Evolutionary conservation across 2,329 filamentous ascomycete genomes (phyloP), one percentile per base, ranked within the genome.

Genomic region (Penicillium sp.): DNA sequence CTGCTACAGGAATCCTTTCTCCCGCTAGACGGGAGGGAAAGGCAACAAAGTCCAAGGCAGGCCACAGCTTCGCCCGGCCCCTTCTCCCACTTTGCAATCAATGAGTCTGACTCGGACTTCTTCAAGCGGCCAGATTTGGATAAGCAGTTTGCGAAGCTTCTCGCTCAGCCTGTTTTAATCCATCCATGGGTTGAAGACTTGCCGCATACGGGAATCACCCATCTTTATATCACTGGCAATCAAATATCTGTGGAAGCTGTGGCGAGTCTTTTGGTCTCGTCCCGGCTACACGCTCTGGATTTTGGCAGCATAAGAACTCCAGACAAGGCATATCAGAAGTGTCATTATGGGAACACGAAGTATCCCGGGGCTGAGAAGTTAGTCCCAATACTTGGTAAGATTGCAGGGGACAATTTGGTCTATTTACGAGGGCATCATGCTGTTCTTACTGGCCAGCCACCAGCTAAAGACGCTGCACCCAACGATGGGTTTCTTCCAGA

Each of bases 201-300:
- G 1, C 76, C 80, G 23, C 76, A 81, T 63, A 72, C 75, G 10
- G 84, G 84, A 2, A 78, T 86, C 38, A 86, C 84, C 0, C 84
- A 87, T 70, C 71, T 87, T 2, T 85, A 84, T 63, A 77, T 87
- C 15, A 77, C 83, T 4, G 78, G 78, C 8, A 87, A 87, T 55
- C 64, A 72, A 3, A 67, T 87, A 5, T 84, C 82, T 1, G 78
- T 83, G 0, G 82, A 85, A 66, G 83, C 82, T 0, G 71, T 83
- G 6, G 81, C 79, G 4, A 79, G 78, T 16, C 72, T 87, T 5
- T 64, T 86, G 11, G 72, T 78, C 48, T 82, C 82, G 8, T 75
- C 72, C 51, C 74, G 79, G 33, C 70, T 87, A 9, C 78, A 84
- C 61, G 80, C 83, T 2, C 72, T 87, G 2, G 84, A 87, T 69